Evolutionary conservation across 2,329 filamentous ascomycete species (phyloP), one percentile per base, ranked within the genome.

Genomic region (Aspergillus clavatus): DNA sequence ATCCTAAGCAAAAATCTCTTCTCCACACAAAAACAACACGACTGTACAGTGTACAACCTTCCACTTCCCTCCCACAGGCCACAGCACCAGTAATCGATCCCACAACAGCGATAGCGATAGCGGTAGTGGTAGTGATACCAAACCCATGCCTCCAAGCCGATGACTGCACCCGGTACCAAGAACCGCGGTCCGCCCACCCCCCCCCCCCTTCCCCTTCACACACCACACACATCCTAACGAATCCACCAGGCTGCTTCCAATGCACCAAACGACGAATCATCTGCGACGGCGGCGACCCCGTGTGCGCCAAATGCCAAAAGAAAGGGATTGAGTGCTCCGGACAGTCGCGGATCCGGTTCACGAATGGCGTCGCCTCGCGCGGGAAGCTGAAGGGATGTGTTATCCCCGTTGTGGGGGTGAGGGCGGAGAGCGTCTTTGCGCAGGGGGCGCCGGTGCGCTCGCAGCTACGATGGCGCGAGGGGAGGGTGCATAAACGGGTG

Each of bases 251-350:
- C 7, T 69, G 66, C 44, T 60, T 65, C 24, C 54, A 68, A 40
- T 69, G 66, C 43, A 62, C 61, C 7, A 59, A 65, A 29, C 62
- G 66, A 8, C 63, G 66, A 8, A 65, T 69, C 18, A 48, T 63
- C 40, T 69, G 66, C 42, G 66, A 69, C 45, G 45, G 54, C n/a
- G 53, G 50, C 5, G 49, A 60, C 19, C 66, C 65, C 2, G 44
- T 42, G 5, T 69, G 66, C 40, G 26, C 40, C 0, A 69, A 69
- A 41, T 69, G 66, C 28, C 21, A 51, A 8, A 56, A 57, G 3
- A 60, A 58, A 21, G 62, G 62, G 1, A 44, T 68, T 2, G 40
- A 50, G 1, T 69, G 66, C 43, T 60, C 58, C 7, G 66, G 66
- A 0, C 51, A 56, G 3, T 60, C 57, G 1, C 38, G 56, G 36